Conservation (phyloP, 2,329 filamentous ascomycete genomes). For the Delphinella strobiligena region DNA sequence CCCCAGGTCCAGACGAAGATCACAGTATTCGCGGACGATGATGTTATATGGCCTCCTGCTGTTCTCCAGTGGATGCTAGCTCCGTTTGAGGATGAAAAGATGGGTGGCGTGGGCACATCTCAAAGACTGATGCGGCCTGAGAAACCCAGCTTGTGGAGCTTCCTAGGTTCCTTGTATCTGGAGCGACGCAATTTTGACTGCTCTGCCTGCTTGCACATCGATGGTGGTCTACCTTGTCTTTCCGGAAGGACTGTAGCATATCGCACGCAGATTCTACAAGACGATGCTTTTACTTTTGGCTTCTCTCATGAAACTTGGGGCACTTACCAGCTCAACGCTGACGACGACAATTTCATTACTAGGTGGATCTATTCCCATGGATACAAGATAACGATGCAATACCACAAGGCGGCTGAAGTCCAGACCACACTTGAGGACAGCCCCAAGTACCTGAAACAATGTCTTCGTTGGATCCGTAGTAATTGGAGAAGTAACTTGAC, state of each 20-base stretch:
- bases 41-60: slow-evolving; percentile 82
- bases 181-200: slow-evolving; percentile 94
- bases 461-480: slow-evolving; percentile 86
- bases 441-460: slow-evolving; percentile 82
- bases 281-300: slow-evolving; percentile 71
- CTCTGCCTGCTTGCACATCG: slow-evolving; percentile 86
- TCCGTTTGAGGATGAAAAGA: slow-evolving; percentile 71
- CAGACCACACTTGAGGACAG: slow-evolving; percentile 88
- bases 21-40: slow-evolving; percentile 89
- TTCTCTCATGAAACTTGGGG: slow-evolving; percentile 88
- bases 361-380: slow-evolving; percentile 86
- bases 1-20: slow-evolving; percentile 73
- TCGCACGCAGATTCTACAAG: slow-evolving; percentile 74
- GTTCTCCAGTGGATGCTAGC: slow-evolving; percentile 86
- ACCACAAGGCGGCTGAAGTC: slow-evolving; percentile 80
- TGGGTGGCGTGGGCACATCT: slow-evolving; percentile 86
- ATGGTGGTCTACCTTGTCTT: slow-evolving; percentile 93
- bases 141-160: slow-evolving; percentile 62
- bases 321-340: slow-evolving; percentile 81
- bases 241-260: slow-evolving; percentile 91
- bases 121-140: slow-evolving; percentile 68
- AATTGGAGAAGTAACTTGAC: slow-evolving; percentile 97
- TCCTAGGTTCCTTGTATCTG: slow-evolving; percentile 83
- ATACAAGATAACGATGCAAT: slow-evolving; percentile 94
- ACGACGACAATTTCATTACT: slow-evolving; percentile 97